phyloP scores from a whole-genome alignment of 1,284 basidiomycete species.

The Wallemia ichthyophaga region DNA sequence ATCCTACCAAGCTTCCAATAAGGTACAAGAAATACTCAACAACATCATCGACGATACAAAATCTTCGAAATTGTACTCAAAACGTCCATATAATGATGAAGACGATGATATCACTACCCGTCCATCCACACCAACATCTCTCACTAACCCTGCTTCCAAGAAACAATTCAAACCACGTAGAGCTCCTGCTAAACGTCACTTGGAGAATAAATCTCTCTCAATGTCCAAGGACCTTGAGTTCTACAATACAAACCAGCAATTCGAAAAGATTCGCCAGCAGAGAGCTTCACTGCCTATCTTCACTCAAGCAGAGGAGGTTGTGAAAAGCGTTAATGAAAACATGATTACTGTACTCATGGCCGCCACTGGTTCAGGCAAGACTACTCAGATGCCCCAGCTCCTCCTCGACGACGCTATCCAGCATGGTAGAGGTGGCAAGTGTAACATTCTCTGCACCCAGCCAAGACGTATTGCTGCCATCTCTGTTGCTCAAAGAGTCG shows the following conservation, averaged over 20 bases:
- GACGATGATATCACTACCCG: slow-evolving; percentile 5
- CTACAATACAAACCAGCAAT: slow-evolving; percentile 32
- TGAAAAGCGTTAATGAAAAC: slow-evolving; percentile 41
- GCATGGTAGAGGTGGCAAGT: slow-evolving; percentile 42
- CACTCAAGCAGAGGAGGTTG: slow-evolving; percentile 29
- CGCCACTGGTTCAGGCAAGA: slow-evolving; percentile 82
- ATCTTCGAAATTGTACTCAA: neutral
- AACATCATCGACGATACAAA: neutral
- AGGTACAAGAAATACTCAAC: neutral
- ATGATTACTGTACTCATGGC: slow-evolving; percentile 84
- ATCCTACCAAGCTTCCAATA: neutral
- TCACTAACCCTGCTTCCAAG: slow-evolving; percentile 5
- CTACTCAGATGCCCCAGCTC: slow-evolving; percentile 79
- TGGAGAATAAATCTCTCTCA: slow-evolving; percentile 27
- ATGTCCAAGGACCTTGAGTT: slow-evolving; percentile 26
- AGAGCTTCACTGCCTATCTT: slow-evolving; percentile 44
- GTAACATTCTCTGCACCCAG: slow-evolving; percentile 82
- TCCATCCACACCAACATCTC: slow-evolving; percentile 4
- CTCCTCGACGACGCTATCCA: slow-evolving; percentile 63
- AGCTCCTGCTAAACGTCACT: slow-evolving; percentile 12
- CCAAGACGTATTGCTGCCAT: slow-evolving; percentile 75
- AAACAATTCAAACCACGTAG: slow-evolving; percentile 9
- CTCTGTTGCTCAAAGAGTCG: slow-evolving; percentile 70
- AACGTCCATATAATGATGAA: slow-evolving; percentile 1
- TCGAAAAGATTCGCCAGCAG: slow-evolving; percentile 35